Evolutionary conservation across 768 basidiomycete genomes (phyloP).

Genomic region (Panus rudis): DNA sequence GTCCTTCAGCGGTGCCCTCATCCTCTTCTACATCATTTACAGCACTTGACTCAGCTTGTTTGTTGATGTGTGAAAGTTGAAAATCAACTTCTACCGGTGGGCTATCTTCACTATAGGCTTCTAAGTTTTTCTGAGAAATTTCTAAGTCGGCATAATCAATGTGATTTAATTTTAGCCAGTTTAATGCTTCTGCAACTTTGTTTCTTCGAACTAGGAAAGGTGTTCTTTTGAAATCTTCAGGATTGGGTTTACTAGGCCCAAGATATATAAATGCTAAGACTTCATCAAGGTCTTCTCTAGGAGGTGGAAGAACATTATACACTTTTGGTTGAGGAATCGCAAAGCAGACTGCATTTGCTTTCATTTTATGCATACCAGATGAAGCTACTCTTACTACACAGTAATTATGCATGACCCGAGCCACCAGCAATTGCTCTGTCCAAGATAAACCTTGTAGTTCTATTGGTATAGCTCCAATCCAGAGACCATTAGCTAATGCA

Average conservation of each 20-base stretch:
- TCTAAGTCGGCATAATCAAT: slow-evolving; percentile 9
- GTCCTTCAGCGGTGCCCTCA: slow-evolving; percentile 22
- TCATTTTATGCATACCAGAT: slow-evolving; percentile 23
- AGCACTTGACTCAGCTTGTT: slow-evolving; percentile 7
- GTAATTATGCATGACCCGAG: slow-evolving; percentile 12
- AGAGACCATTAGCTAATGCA: slow-evolving; percentile 4
- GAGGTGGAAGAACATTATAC: slow-evolving; percentile 27
- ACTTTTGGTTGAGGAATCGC: slow-evolving; percentile 25
- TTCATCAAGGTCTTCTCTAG: slow-evolving; percentile 25
- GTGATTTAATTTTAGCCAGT: slow-evolving; percentile 14
- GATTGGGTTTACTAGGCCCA: slow-evolving; percentile 22
- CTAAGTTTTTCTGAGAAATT: slow-evolving; percentile 14
- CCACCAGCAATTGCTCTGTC: slow-evolving; percentile 9
- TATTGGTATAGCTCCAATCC: slow-evolving; percentile 4
- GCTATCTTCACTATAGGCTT: slow-evolving; percentile 13
- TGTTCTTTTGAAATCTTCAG: slow-evolving; percentile 18
- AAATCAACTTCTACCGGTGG: slow-evolving; percentile 15
- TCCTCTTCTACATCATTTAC: slow-evolving; percentile 23
- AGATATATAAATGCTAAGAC: slow-evolving; percentile 26
- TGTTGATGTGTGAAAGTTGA: not conserved
- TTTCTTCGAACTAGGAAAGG: slow-evolving; percentile 9
- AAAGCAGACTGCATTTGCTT: slow-evolving; percentile 28
- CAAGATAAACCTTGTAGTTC: not conserved
- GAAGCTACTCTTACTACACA: slow-evolving; percentile 13
- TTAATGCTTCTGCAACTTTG: slow-evolving; percentile 7